These are phyloP conservation scores for Gleditsia sinensis DNA, from an alignment of 306 rosid species.

Conservation along the genomic window DNA sequence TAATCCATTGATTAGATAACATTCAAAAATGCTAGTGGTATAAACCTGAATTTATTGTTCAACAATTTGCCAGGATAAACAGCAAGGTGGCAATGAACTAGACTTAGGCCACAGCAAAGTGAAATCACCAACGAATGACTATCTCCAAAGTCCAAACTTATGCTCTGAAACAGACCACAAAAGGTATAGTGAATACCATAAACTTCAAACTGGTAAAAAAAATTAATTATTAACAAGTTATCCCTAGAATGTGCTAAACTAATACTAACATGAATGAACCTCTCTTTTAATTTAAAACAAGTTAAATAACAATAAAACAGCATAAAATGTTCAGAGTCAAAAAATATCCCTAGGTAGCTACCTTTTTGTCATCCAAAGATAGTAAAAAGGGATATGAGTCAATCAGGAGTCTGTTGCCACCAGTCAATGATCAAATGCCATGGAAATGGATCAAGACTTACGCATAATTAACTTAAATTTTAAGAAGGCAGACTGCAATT, in stretches of 20 bases:
- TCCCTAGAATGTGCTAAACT: constrained; percentile 20
- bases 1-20: background rate
- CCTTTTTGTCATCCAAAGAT: constrained; percentile 1
- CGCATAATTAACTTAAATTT: constrained; percentile 13
- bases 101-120: constrained; percentile 15
- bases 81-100: constrained; percentile 23
- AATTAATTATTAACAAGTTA: background rate
- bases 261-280: background rate
- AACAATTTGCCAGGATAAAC: constrained; percentile 24
- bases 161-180: constrained; percentile 30
- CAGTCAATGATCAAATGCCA: constrained; percentile 19
- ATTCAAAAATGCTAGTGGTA: constrained; percentile 31
- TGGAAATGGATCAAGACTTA: background rate
- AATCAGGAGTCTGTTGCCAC: constrained; percentile 23
- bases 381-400: constrained; percentile 6
- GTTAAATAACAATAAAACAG: constrained; percentile 17
- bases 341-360: background rate
- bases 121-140: constrained; percentile 20
- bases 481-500: constrained; percentile 7
- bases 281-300: background rate
- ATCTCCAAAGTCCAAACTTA: constrained; percentile 25
- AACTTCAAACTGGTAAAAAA: constrained; percentile 33
- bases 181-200: constrained; percentile 25
- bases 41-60: constrained; percentile 30
- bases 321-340: background rate